Evolutionary conservation across 768 basidiomycete species (phyloP).

Genomic region (Lepiota brunneoincarnata): DNA sequence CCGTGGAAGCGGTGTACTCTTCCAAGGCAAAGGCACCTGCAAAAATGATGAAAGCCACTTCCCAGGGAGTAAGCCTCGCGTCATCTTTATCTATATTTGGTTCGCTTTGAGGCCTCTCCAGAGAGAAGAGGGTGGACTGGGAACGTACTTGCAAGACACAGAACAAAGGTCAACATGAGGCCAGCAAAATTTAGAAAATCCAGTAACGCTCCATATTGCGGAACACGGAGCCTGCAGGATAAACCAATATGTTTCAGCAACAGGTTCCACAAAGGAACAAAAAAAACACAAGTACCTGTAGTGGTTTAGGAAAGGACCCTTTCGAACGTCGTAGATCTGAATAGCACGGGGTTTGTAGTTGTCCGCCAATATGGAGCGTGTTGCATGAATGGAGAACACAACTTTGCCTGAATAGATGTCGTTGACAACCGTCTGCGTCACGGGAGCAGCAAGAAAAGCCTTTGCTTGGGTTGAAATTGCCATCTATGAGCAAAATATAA

Average conservation of each 20-base stretch:
- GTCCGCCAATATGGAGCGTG: slow-evolving; percentile 80
- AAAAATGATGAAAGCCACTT: slow-evolving; percentile 72
- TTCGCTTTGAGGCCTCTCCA: neutral
- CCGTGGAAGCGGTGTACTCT: slow-evolving; percentile 84
- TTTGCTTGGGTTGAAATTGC: slow-evolving; percentile 87
- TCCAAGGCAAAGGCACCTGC: slow-evolving; percentile 77
- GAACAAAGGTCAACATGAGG: slow-evolving; percentile 64
- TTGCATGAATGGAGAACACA: slow-evolving; percentile 58
- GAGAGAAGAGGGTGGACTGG: neutral
- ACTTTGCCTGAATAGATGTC: slow-evolving; percentile 85
- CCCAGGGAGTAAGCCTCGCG: slow-evolving; percentile 53
- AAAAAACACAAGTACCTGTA: slow-evolving; percentile 48
- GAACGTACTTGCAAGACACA: slow-evolving; percentile 70
- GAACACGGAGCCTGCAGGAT: slow-evolving; percentile 67
- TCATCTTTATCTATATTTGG: slow-evolving; percentile 51
- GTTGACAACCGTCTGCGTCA: slow-evolving; percentile 84
- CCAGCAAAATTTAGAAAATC: slow-evolving; percentile 78
- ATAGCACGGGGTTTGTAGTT: slow-evolving; percentile 82
- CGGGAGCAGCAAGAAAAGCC: slow-evolving; percentile 75
- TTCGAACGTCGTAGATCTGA: slow-evolving; percentile 65
- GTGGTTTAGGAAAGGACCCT: slow-evolving; percentile 77
- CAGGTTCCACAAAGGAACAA: neutral
- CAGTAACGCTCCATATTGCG: slow-evolving; percentile 72
- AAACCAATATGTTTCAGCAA: too few relatives aligned
- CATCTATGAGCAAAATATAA: slow-evolving; percentile 47